Conservation (phyloP, 371 early-diverging fungal species). For the Rhizopus sp. region DNA sequence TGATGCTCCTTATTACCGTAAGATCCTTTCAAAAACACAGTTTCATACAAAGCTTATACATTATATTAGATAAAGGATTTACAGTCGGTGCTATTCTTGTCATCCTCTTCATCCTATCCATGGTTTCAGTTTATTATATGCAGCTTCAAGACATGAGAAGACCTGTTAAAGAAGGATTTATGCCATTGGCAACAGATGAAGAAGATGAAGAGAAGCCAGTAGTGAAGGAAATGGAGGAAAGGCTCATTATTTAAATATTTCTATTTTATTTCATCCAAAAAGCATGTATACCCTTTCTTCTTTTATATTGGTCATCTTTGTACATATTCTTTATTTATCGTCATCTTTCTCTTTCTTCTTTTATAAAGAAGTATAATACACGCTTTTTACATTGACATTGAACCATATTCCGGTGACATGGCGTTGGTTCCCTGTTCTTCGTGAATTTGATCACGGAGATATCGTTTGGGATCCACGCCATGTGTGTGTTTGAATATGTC, state of each 20-base stretch:
- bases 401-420: slow-evolving; percentile 2
- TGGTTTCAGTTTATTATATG: slow-evolving; percentile 20
- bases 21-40: not conserved
- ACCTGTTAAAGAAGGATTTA: slow-evolving; percentile 3
- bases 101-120: slow-evolving; percentile 19
- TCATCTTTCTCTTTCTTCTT: not conserved
- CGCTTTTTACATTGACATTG: not conserved
- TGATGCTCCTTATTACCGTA: slow-evolving; percentile 45
- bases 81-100: slow-evolving; percentile 18
- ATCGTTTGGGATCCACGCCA: slow-evolving; percentile 16
- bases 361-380: not conserved
- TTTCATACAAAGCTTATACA: not conserved
- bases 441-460: slow-evolving; percentile 12
- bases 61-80: slow-evolving; percentile 32
- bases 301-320: not conserved
- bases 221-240: not conserved
- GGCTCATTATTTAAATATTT: not conserved
- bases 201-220: slow-evolving; percentile 6
- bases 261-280: not conserved
- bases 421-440: slow-evolving; percentile 13
- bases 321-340: not conserved
- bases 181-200: slow-evolving; percentile 12
- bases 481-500: slow-evolving; percentile 2
- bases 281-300: not conserved
- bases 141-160: slow-evolving; percentile 13